Conservation (phyloP, 78 protist genomes). For the Tieghemostelium lacteum region DNA sequence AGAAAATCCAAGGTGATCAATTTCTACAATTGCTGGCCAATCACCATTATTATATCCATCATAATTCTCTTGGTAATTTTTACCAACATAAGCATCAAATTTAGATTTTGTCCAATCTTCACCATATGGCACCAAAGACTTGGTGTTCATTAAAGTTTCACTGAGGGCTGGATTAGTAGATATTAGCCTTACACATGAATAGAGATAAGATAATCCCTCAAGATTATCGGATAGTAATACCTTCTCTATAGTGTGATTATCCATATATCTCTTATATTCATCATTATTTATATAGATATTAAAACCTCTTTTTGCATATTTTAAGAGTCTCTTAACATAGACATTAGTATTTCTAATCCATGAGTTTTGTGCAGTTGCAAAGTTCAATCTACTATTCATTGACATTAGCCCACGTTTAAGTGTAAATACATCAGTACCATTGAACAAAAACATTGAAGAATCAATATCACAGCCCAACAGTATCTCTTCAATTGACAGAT, state of each 20-base stretch:
- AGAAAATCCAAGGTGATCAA: too few relatives aligned
- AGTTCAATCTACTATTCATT: conserved; percentile 11
- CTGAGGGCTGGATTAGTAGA: neutral
- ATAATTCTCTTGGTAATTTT: neutral
- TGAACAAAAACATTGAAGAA: conserved; percentile 32
- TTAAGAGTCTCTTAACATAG: conserved; percentile 14
- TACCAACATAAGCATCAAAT: neutral
- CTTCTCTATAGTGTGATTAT: neutral
- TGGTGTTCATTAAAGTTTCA: neutral
- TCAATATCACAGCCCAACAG: conserved; percentile 48
- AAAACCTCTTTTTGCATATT: conserved; percentile 43
- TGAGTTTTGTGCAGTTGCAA: neutral
- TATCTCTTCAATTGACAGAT: neutral
- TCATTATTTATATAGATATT: neutral
- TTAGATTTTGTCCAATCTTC: neutral
- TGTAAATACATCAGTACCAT: conserved; percentile 32
- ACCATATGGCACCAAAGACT: conserved; percentile 3
- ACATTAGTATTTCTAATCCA: neutral
- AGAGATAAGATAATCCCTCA: neutral
- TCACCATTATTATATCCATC: conserved; percentile 17
- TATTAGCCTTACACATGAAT: too few relatives aligned
- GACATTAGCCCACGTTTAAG: conserved; percentile 12
- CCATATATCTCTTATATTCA: neutral
- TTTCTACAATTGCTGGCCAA: neutral
- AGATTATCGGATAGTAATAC: neutral